Evolutionary conservation across 768 basidiomycete species (phyloP), one percentile per base, ranked within the genome.

Genomic region (Suillus discolor): DNA sequence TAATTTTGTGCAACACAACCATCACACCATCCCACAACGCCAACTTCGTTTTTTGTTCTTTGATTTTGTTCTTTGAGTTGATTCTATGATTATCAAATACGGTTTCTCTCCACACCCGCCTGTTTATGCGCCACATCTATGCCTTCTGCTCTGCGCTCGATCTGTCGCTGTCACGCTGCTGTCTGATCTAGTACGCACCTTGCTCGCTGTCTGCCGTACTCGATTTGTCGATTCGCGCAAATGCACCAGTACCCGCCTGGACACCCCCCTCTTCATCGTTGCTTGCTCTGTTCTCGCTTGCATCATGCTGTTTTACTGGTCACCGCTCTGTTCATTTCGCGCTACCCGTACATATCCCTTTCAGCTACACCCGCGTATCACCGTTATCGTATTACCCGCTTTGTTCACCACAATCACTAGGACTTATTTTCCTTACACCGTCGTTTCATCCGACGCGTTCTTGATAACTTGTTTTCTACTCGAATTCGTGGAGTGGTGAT

Each of bases 41-140:
- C 57, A 59, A 59, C 16, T 59, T 59, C 57, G 38, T 59, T 59
- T 41, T 42, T 62, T 62, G 34, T 34, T 39, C 63, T 34, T 64
- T 39, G n/a, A 42, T 55, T 64, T 57, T 64, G 63, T 64, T 36
- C 31, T 63, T 64, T 62, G 11, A 62, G 18, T 65, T 63, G 62
- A 62, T 62, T 31, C 62, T 65, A 65, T 65, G 64, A 63, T 65
- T 65, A 65, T 65, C 64, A 63, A 65, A 65, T 65, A 61, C 61
- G 34, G 63, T 65, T 65, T 20, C n/a, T 15, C 44, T 25, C 16
- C 54, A 55, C 20, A 38, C 15, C 18, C 59, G 28, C 25, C 64
- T 45, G 64, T 61, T n/a, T 34, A 62, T 45, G 59, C 61, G 39
- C 36, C 36, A 34, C 63, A 61, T 45, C 42, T 64, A 60, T 63